Base-by-base conservation (phyloP, 2,329 filamentous ascomycete species). In the Chrysosporium keratinophilum region DNA sequence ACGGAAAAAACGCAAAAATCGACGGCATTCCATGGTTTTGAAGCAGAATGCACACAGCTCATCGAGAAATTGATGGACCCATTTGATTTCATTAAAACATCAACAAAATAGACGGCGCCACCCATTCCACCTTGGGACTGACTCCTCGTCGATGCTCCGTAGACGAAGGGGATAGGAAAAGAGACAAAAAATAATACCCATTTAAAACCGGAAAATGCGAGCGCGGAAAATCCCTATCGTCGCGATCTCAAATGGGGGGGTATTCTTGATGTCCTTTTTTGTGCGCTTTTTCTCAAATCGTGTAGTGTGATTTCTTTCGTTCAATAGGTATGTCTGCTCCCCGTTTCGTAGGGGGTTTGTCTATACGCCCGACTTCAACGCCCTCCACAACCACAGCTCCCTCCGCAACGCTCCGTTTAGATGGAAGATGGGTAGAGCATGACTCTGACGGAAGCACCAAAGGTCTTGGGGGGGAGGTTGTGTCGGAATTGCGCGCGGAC, bases 351-450 rank as follows among this genome's bases (percentile, higher is more conserved):
- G 1, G 48, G 37, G 31, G 1, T 20, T n/a, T 43, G 15, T 50
- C 37, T 17, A 37, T 31, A 7, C n/a, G 11, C 37, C 9, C 37
- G 20, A 34, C 23, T 41, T 41, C 37, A 50, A 33, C 39, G 7
- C 50, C 19, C 34, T 46, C 14, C 2, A 28, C 31, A 19, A 31
- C 41, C 11, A 39, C 50, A 37, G 11, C 50, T 28, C 41, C n/a
- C 14, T 17, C 20, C 42, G 31, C 11, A 39, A 17, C 23, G 44
- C 10, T n/a, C 48, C 15, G 63, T 76, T 85, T 91, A 95, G 85
- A 96, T 93, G 79, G 88, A 89, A 72, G 88, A 94, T 76, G 89
- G 89, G 83, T 95, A 95, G 77, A 95, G 82, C 89, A 95, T 95
- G 77, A 95, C 83, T 77, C 90, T 85, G 78, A 95, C 87, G 69